Percentiles rank a stretch among this genome's conserved stretches.
These are phyloP conservation scores for Galerina marginata DNA, from an alignment of 768 basidiomycete species.

Conservation along the genomic window DNA sequence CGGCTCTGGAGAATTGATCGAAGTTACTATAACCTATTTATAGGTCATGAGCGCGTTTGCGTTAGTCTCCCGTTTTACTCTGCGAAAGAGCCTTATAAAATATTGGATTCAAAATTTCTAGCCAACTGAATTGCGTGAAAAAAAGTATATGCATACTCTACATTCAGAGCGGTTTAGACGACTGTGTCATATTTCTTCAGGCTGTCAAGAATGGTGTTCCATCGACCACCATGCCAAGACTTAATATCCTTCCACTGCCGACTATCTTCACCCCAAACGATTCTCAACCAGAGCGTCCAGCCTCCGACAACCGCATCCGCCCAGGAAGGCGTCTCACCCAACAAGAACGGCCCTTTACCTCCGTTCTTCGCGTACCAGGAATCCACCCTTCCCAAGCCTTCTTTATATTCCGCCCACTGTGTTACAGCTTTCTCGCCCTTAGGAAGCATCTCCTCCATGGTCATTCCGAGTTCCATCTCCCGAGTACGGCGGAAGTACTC, in stretches of 20 bases:
- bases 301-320: conserved; percentile 46
- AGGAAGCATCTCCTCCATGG: conserved; percentile 40
- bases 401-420: conserved; percentile 39
- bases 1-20: too few relatives aligned
- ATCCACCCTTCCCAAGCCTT: conserved; percentile 26
- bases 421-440: conserved; percentile 30
- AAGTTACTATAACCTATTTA: too few relatives aligned
- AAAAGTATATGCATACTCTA: too few relatives aligned
- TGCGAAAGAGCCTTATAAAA: too few relatives aligned
- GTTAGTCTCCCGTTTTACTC: too few relatives aligned
- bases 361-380: conserved; percentile 31
- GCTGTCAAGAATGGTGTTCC: conserved; percentile 30
- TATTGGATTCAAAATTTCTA: too few relatives aligned
- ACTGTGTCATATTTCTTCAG: conserved; percentile 15
- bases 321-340: conserved; percentile 40
- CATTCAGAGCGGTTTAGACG: too few relatives aligned
- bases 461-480: conserved; percentile 32
- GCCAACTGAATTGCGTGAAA: too few relatives aligned
- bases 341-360: conserved; percentile 32
- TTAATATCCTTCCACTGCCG: conserved; percentile 40
- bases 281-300: conserved; percentile 22
- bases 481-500: conserved; percentile 41
- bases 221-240: conserved; percentile 38
- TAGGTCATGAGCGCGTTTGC: too few relatives aligned
- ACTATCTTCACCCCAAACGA: conserved; percentile 37